phyloP scores from a whole-genome alignment of 179 eudicot species.

The Silene vulgaris region DNA sequence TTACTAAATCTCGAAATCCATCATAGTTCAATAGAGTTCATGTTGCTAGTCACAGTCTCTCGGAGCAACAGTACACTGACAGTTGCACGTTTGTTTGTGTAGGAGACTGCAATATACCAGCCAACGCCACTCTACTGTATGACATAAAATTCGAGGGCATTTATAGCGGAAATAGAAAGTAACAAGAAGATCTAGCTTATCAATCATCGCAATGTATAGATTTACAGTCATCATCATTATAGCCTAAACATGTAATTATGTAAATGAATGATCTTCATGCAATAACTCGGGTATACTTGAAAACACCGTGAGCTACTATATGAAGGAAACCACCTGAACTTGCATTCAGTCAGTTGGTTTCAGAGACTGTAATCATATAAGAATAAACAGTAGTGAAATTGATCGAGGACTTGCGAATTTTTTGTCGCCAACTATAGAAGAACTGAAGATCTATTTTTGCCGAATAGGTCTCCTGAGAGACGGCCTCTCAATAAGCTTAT shows the following conservation, averaged over 20 bases:
- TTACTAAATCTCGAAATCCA: not conserved
- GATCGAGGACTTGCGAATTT: not conserved
- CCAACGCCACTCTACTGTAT: constrained; percentile 71
- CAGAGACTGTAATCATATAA: not conserved
- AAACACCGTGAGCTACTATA: not conserved
- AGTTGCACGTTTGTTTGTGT: not conserved
- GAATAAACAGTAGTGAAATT: not conserved
- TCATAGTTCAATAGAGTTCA: not conserved
- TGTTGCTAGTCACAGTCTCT: not conserved
- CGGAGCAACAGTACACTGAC: constrained; percentile 1
- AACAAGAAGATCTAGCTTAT: constrained; percentile 20
- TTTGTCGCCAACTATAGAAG: not conserved
- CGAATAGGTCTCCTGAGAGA: no score
- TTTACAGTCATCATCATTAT: no score
- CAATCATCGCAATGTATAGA: not conserved
- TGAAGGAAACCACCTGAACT: not conserved
- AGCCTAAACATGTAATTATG: not conserved
- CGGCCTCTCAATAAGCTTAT: no score
- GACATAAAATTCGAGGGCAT: constrained; percentile 58
- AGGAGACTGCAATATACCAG: constrained; percentile 97
- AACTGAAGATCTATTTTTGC: no score
- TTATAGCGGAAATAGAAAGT: constrained; percentile 69
- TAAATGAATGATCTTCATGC: not conserved
- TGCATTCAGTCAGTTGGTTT: not conserved
- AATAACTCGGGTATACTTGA: not conserved